Evolutionary conservation across 805 yeast genomes (phyloP).

Genomic region (Ascoidea rubescens): DNA sequence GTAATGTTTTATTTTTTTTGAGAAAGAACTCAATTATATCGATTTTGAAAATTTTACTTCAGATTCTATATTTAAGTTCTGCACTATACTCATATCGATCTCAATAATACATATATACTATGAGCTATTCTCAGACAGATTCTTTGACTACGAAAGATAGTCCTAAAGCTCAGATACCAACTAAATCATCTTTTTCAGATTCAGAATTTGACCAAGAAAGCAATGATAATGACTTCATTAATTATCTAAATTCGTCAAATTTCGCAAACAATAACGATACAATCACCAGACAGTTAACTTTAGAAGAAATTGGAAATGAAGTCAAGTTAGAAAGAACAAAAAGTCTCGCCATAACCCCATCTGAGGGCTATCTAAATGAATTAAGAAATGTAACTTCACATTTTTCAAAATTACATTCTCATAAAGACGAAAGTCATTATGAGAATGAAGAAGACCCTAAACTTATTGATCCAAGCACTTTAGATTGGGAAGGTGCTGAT

Average conservation of each 20-base stretch:
- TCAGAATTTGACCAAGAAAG: too few relatives aligned
- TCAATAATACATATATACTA: too few relatives aligned
- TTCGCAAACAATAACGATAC: neutral
- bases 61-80: too few relatives aligned
- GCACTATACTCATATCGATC: too few relatives aligned
- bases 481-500: conserved; percentile 48
- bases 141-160: too few relatives aligned
- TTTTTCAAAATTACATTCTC: neutral
- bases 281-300: neutral
- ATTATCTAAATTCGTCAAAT: neutral
- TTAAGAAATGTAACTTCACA: neutral
- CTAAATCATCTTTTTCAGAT: too few relatives aligned
- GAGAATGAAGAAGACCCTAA: conserved; percentile 15
- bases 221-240: too few relatives aligned
- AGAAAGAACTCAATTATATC: too few relatives aligned
- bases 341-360: neutral
- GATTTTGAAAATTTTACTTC: too few relatives aligned
- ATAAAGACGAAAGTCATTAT: conserved; percentile 2
- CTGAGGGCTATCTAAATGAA: neutral
- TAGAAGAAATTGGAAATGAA: neutral
- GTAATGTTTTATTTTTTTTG: too few relatives aligned
- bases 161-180: too few relatives aligned
- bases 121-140: too few relatives aligned
- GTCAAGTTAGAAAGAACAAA: neutral
- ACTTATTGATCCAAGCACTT: conserved; percentile 23